A percentile compares a stretch with the other conserved stretches of the same genome.
Conservation (phyloP, 2,329 filamentous ascomycete genomes). For the Xylaria multiplex region DNA sequence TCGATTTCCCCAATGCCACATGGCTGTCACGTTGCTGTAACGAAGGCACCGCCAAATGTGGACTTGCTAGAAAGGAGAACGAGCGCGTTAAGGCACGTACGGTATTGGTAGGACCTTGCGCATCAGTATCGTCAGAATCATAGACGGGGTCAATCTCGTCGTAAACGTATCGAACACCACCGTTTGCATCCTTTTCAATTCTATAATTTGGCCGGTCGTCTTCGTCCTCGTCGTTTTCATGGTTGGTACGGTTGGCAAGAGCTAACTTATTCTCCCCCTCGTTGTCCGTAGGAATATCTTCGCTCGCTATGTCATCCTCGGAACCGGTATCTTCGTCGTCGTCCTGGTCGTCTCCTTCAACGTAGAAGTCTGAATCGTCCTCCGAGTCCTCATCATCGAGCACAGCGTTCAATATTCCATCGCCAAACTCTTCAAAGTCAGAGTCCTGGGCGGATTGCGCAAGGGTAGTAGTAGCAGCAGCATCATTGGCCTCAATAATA, state of each 20-base stretch:
- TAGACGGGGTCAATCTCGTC: conserved; percentile 93
- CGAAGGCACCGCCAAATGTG: background rate
- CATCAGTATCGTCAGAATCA: conserved; percentile 94
- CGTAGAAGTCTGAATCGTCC: conserved; percentile 54
- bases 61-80: background rate
- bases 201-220: conserved; percentile 58
- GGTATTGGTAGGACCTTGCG: conserved; percentile 81
- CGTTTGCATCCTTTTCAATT: conserved; percentile 84
- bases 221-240: conserved; percentile 29
- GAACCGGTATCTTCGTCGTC: conserved; percentile 52
- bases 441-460: conserved; percentile 56
- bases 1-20: background rate
- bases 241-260: conserved; percentile 48
- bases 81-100: conserved; percentile 28
- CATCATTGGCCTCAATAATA: conserved; percentile 61
- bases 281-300: conserved; percentile 55
- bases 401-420: conserved; percentile 64
- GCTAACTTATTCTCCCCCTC: conserved; percentile 51
- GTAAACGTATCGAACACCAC: conserved; percentile 89
- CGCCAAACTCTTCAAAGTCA: conserved; percentile 67
- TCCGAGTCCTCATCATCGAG: conserved; percentile 64
- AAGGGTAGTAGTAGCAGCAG: conserved; percentile 27
- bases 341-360: conserved; percentile 55
- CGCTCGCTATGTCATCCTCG: conserved; percentile 53
- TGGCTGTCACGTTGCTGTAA: background rate